These are phyloP conservation scores for Voacanga thouarsii DNA, from an alignment of 257 asterid species.

Conservation along the genomic window DNA sequence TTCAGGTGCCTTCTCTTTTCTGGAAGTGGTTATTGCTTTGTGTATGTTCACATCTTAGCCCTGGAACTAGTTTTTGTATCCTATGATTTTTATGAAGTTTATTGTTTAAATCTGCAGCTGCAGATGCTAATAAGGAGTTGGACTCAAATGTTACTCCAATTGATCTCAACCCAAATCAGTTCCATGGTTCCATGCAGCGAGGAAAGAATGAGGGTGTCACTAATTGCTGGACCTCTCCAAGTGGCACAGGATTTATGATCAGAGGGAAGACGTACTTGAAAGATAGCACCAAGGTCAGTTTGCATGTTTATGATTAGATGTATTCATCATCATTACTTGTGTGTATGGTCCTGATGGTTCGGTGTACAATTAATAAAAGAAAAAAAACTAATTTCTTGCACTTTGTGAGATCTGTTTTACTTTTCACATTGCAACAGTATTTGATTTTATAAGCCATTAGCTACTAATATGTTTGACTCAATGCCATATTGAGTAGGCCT, in stretches of 20 bases:
- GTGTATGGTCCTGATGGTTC: not conserved
- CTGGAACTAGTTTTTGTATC: not conserved
- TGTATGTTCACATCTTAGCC: not conserved
- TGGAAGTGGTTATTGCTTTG: constrained; percentile 1
- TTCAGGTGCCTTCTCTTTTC: constrained; percentile 47
- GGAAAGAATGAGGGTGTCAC: constrained; percentile 69
- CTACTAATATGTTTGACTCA: not conserved
- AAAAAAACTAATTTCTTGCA: not conserved
- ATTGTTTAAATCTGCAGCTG: constrained; percentile 30
- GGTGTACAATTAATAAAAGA: not conserved
- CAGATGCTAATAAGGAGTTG: constrained; percentile 52
- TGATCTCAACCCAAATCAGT: constrained; percentile 47
- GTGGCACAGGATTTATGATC: constrained; percentile 91
- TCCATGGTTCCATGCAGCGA: constrained; percentile 74
- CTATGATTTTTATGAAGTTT: not conserved
- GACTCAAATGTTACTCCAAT: constrained; percentile 46
- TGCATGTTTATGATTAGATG: constrained; percentile 5
- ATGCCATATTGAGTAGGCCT: not conserved
- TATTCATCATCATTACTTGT: not conserved
- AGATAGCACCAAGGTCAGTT: constrained; percentile 72
- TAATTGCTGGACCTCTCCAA: constrained; percentile 89
- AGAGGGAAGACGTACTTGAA: constrained; percentile 92
- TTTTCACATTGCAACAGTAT: not conserved
- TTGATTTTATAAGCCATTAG: not conserved
- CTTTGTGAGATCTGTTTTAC: not conserved